Percentiles rank a stretch among this genome's conserved stretches.
phyloP scores from a whole-genome alignment of 352 stramenopile genomes.

The Blastocystis sp. region DNA sequence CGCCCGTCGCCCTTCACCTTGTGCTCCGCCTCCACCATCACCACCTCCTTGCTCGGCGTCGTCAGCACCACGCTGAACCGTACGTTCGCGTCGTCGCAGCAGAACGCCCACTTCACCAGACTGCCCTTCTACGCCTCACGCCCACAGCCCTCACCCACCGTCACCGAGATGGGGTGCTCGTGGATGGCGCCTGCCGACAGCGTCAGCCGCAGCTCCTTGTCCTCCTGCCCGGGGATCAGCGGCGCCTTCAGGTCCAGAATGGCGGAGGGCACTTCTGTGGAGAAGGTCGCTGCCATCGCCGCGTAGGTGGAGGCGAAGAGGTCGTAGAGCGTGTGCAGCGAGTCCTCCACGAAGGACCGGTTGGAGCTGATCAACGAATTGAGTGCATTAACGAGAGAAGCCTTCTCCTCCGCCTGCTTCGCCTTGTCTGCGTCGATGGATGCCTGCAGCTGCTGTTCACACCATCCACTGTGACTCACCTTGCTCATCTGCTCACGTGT shows the following conservation, averaged over 20 bases:
- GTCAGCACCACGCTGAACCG: neutral
- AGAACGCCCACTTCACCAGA: constrained; percentile 26
- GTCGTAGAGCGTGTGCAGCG: neutral
- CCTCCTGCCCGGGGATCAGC: neutral
- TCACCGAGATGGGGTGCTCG: constrained; percentile 19
- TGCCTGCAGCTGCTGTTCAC: neutral
- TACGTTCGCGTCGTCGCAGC: constrained; percentile 5
- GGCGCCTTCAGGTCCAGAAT: constrained; percentile 2
- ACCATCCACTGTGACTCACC: neutral
- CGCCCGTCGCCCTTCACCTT: constrained; percentile 22
- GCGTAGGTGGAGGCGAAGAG: neutral
- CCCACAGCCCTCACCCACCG: neutral
- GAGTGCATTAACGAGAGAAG: neutral
- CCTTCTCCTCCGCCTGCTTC: neutral
- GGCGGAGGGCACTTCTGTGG: neutral
- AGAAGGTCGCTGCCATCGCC: neutral
- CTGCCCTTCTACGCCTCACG: constrained; percentile 7
- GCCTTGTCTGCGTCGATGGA: constrained; percentile 8
- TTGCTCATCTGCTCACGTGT: constrained; percentile 21
- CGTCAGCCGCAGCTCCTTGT: constrained; percentile 3
- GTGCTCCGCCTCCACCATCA: neutral
- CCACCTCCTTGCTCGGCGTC: neutral
- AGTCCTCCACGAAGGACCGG: neutral
- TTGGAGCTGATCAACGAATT: constrained; percentile 3
- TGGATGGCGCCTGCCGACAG: neutral